Evolutionary conservation across 1,284 basidiomycete species (phyloP).

Genomic region (Sporisorium sorghi): DNA sequence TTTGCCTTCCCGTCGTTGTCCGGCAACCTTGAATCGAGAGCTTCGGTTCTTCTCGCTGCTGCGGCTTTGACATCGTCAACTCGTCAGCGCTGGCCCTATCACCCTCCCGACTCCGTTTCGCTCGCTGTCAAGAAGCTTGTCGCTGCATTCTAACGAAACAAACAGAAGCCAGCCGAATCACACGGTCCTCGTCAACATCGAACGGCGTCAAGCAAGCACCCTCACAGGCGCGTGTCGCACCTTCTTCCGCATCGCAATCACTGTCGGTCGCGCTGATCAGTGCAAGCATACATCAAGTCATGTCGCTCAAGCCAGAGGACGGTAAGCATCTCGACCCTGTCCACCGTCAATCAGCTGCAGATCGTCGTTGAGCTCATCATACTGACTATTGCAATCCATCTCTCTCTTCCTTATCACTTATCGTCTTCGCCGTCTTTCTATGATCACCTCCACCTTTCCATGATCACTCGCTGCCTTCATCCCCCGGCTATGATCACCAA

Average conservation of each 20-base stretch:
- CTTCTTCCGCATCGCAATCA: neutral
- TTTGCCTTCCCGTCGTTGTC: neutral
- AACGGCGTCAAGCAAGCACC: neutral
- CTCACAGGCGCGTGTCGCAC: too few species aligned
- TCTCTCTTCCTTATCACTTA: neutral
- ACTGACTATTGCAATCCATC: slow-evolving; percentile 5
- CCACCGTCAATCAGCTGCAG: too few species aligned
- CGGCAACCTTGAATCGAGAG: neutral
- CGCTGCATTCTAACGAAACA: neutral
- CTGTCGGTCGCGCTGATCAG: neutral
- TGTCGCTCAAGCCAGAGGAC: slow-evolving; percentile 30
- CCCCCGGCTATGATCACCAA: slow-evolving; percentile 6
- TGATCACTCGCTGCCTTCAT: neutral
- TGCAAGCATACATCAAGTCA: neutral
- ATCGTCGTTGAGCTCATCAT: neutral
- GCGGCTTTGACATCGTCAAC: neutral
- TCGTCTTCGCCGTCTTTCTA: neutral
- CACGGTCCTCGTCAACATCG: neutral
- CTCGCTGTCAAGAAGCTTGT: too few species aligned
- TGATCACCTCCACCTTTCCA: neutral
- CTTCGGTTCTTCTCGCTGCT: slow-evolving; percentile 8
- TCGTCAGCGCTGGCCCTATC: neutral
- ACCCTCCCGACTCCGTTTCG: too few species aligned
- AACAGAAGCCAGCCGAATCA: neutral
- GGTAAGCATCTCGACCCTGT: slow-evolving; percentile 22